Evolutionary conservation across 1,284 basidiomycete genomes (phyloP).

Genomic region (Phellopilus nigrolimitatus): DNA sequence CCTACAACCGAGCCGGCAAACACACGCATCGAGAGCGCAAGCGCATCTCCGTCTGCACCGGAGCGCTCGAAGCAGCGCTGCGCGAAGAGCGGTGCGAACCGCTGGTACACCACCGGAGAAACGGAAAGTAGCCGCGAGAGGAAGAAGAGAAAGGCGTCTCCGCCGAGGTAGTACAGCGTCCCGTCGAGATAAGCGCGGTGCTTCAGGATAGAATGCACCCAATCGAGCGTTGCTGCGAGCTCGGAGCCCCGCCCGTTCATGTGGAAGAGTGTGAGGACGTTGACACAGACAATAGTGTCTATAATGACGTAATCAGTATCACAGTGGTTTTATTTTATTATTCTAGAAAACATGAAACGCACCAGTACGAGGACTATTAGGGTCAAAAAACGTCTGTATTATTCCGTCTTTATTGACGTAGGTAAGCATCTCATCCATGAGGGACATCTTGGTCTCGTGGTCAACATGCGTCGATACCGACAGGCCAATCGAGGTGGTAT

Average conservation of each 20-base stretch:
- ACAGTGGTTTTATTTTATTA: background rate
- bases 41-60: slow-evolving; percentile 19
- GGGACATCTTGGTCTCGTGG: slow-evolving; percentile 33
- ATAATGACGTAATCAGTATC: background rate
- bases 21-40: slow-evolving; percentile 22
- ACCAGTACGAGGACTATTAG: slow-evolving; percentile 42
- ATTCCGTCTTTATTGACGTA: slow-evolving; percentile 46
- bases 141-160: slow-evolving; percentile 22
- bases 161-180: slow-evolving; percentile 21
- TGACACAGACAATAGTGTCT: slow-evolving; percentile 22
- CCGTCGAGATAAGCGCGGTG: slow-evolving; percentile 22
- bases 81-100: slow-evolving; percentile 12
- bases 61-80: slow-evolving; percentile 18
- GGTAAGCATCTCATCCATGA: slow-evolving; percentile 52
- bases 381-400: slow-evolving; percentile 51
- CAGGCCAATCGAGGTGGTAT: slow-evolving; percentile 48
- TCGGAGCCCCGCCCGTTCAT: slow-evolving; percentile 21
- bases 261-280: slow-evolving; percentile 22
- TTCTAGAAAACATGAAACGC: background rate
- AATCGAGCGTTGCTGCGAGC: slow-evolving; percentile 19
- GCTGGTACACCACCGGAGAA: background rate
- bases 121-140: slow-evolving; percentile 21
- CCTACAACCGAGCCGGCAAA: slow-evolving; percentile 17
- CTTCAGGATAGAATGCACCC: slow-evolving; percentile 19
- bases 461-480: slow-evolving; percentile 35